Evolutionary conservation across 306 rosid species (phyloP).

Genomic region (Cucurbita argyrosperma): DNA sequence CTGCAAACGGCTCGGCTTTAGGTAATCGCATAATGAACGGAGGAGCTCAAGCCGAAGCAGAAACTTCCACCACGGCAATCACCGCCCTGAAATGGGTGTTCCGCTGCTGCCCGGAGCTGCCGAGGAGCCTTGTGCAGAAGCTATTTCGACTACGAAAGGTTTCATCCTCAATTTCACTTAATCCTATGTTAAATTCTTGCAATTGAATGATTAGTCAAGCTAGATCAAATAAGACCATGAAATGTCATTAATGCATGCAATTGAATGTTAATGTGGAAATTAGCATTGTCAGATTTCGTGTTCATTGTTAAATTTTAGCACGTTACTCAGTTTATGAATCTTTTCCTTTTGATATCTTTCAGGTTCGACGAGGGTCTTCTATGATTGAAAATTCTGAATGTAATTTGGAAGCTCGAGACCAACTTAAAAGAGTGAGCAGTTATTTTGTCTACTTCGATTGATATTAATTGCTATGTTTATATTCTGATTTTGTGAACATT

Average conservation of each 20-base stretch:
- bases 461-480: not conserved
- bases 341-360: not conserved
- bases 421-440: conserved; percentile 37
- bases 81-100: conserved; percentile 68
- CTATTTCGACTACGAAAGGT: conserved; percentile 81
- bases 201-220: not conserved
- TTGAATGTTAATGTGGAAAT: not conserved
- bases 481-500: not conserved
- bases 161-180: not conserved
- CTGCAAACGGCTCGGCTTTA: conserved; percentile 15
- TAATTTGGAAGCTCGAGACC: conserved; percentile 11
- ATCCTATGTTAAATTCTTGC: not conserved
- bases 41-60: not conserved
- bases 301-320: not conserved
- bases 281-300: not conserved
- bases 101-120: conserved; percentile 71
- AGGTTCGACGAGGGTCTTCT: conserved; percentile 52
- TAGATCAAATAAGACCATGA: not conserved
- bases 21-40: conserved; percentile 16
- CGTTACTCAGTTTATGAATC: not conserved
- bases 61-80: conserved; percentile 12
- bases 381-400: not conserved
- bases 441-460: not conserved
- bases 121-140: conserved; percentile 69
- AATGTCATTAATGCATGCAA: no score